phyloP scores from a whole-genome alignment of 139 green algal genomes.

The Auxenochlorella protothecoides region DNA sequence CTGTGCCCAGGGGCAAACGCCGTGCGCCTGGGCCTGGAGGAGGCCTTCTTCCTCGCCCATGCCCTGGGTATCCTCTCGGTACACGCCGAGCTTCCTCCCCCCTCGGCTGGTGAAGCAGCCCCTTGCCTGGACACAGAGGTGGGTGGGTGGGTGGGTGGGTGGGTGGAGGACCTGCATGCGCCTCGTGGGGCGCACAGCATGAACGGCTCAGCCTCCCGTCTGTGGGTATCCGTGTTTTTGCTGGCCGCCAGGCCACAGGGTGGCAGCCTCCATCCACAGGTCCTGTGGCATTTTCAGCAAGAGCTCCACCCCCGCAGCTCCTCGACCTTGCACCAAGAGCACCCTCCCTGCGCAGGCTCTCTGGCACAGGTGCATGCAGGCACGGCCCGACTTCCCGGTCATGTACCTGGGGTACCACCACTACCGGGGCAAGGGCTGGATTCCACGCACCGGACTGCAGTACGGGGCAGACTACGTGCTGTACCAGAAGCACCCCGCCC shows the following conservation, averaged over 20 bases:
- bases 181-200: no score
- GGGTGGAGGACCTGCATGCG: no score
- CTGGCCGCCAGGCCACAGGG: not conserved
- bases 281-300: no score
- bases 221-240: not conserved
- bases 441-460: conserved; percentile 43
- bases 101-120: not conserved
- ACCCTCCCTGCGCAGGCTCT: conserved; percentile 3
- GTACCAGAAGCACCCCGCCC: conserved; percentile 40
- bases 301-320: not conserved
- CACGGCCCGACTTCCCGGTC: conserved; percentile 18
- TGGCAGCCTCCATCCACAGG: no score
- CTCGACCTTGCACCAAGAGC: not conserved
- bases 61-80: conserved; percentile 1
- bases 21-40: conserved; percentile 26
- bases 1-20: not conserved
- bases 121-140: no score
- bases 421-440: conserved; percentile 42
- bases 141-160: no score
- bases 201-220: not conserved
- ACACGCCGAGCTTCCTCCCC: not conserved
- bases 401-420: conserved; percentile 32
- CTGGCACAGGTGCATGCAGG: conserved; percentile 11
- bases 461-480: conserved; percentile 51
- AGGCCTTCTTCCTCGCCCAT: conserved; percentile 30